A percentile compares a stretch with the other conserved stretches of the same genome.
Conservation (phyloP, 192 early-diverging fungal species). For the Oehlia diaphana region DNA sequence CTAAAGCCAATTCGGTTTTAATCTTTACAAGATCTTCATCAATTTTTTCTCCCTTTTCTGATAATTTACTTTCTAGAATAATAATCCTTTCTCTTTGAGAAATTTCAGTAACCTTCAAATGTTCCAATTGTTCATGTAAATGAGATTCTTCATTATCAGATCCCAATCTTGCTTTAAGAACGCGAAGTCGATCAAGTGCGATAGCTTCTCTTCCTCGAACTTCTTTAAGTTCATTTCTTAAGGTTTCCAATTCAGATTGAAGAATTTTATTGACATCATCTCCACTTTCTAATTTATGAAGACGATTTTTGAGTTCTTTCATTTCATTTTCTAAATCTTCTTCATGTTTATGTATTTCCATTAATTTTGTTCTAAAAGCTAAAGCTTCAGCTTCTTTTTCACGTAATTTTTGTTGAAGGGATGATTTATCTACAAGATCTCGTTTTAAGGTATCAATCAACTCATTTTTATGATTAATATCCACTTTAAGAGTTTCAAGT, state of each 20-base stretch:
- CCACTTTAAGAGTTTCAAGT: conserved; percentile 16
- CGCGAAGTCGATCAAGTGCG: conserved; percentile 2
- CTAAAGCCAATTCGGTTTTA: conserved; percentile 6
- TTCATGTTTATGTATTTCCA: conserved; percentile 27
- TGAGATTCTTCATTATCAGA: conserved; percentile 15
- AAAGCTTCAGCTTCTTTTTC: conserved; percentile 23
- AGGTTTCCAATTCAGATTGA: conserved; percentile 14
- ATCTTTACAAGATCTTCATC: conserved; percentile 18
- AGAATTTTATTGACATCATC: conserved; percentile 13
- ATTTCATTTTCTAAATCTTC: conserved; percentile 22
- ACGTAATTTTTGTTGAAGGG: conserved; percentile 20
- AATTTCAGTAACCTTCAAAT: conserved; percentile 2
- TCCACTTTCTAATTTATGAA: conserved; percentile 13
- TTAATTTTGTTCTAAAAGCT: conserved; percentile 19
- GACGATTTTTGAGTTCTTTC: conserved; percentile 4
- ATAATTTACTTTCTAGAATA: neutral
- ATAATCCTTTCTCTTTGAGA: conserved; percentile 8
- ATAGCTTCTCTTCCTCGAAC: neutral
- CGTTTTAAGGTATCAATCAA: conserved; percentile 27
- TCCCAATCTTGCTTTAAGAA: conserved; percentile 12
- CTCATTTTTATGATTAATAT: conserved; percentile 25
- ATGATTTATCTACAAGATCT: conserved; percentile 24
- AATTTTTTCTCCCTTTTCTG: conserved; percentile 4
- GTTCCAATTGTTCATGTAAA: conserved; percentile 23
- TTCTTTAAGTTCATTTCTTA: conserved; percentile 20